These are phyloP conservation scores for Lachancea sp. DNA, from an alignment of 805 yeast genomes.

Conservation along the genomic window DNA sequence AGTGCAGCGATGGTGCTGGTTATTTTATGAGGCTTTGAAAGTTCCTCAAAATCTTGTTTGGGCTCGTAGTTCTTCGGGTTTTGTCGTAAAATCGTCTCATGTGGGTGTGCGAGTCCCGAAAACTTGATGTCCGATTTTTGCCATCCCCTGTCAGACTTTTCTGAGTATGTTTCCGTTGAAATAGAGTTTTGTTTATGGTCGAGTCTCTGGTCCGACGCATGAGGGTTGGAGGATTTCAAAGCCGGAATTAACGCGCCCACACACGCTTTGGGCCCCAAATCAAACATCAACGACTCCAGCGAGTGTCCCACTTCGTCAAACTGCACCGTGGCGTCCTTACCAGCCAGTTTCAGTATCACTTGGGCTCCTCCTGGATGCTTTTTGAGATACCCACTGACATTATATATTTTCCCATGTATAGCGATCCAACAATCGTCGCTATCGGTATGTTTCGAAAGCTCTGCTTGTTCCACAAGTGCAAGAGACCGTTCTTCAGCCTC, in stretches of 20 bases:
- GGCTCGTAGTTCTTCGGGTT: too few relatives aligned
- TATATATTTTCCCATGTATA: conserved; percentile 22
- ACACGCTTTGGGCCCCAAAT: conserved; percentile 45
- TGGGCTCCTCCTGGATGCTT: conserved; percentile 25
- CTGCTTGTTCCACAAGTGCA: conserved; percentile 11
- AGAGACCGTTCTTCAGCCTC: conserved; percentile 1
- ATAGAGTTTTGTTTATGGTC: too few relatives aligned
- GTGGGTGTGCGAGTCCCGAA: neutral
- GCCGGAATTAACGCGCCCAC: conserved; percentile 42
- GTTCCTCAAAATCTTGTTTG: neutral
- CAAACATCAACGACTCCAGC: conserved; percentile 31
- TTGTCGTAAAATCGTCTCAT: neutral
- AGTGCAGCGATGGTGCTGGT: conserved; percentile 7
- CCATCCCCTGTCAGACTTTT: conserved; percentile 5
- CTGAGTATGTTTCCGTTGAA: neutral
- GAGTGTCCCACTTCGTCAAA: conserved; percentile 27
- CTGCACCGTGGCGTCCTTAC: conserved; percentile 23
- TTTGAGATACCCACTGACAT: conserved; percentile 17
- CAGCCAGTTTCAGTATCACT: conserved; percentile 20
- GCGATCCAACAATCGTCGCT: conserved; percentile 21
- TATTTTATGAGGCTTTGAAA: neutral
- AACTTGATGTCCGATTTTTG: neutral
- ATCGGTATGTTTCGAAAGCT: conserved; percentile 13
- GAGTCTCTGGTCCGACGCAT: neutral
- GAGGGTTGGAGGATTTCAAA: neutral